Base-by-base conservation (phyloP, 1,284 basidiomycete species). In the Singerocomus inundabilis region DNA sequence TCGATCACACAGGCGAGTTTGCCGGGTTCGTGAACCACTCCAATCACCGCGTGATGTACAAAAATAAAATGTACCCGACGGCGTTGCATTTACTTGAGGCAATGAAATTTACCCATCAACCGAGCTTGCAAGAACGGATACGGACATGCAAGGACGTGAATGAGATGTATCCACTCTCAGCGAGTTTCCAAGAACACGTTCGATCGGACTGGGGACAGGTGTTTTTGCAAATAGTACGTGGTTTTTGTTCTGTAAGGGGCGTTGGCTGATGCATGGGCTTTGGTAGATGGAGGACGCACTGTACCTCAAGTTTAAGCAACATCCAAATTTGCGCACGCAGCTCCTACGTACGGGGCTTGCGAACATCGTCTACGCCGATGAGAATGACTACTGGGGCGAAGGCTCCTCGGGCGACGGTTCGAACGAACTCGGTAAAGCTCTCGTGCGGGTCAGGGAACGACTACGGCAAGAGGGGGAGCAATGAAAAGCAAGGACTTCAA, bases 21-120 rank as follows among this genome's bases (percentile, higher is more conserved):
- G 61, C 70, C 0, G 75, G 72, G 9, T 79, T 87, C 61, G 68
- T 83, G 59, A 84, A 81, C 57, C 75, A 80, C 52, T 85, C 84
- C 5, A 72, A 70, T 9, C 77, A 84, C 56, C 68, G 68, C 3
- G 75, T 88, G 18, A 55, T 79, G 42, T 81, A 79, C 60, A 60
- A 71, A 38, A 71, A 76, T 30, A 71, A 71, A 44, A 66, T 68
- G 36, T 88, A 82, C 54, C 82, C 84, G 6, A 83, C 79, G 3
- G 85, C 82, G 4, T 64, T 79, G 53, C 86, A 88, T 58, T 70
- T 88, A 13, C 73, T 80, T 36, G 84, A 88, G 65, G 84, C 85
- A 9, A 68, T 84, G 54, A 85, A 85, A 61, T 88, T 82, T 60
- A 69, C 70, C 0, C 62, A 69, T 30, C 66, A 69, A 6, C 74